Percentiles rank a stretch among this genome's conserved stretches.
These are phyloP conservation scores for Neurospora tetrasperma DNA, from an alignment of 495 filamentous ascomycete species.

Conservation along the genomic window DNA sequence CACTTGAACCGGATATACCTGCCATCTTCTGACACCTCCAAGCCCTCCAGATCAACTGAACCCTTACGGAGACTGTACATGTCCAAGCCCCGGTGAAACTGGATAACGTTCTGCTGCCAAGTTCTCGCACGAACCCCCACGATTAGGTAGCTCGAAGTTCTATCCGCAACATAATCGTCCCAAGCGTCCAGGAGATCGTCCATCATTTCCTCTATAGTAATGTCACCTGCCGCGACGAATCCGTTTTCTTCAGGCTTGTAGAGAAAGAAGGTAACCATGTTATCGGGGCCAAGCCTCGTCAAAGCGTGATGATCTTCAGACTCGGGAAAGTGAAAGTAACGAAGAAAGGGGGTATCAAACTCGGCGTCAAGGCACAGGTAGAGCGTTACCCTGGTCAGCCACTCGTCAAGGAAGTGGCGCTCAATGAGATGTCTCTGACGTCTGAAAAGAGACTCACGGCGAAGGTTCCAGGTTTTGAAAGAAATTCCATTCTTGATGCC, in stretches of 20 bases:
- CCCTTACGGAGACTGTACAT: background rate
- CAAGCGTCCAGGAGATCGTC: background rate
- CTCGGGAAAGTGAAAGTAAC: background rate
- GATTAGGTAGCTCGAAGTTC: background rate
- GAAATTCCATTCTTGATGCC: no score
- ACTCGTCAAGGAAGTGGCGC: background rate
- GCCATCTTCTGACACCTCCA: background rate
- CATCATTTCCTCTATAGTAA: background rate
- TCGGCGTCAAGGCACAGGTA: background rate
- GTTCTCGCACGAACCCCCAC: background rate
- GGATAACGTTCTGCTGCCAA: background rate
- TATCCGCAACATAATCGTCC: background rate
- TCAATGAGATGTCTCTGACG: background rate
- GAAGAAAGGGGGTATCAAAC: background rate
- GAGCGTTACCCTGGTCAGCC: background rate
- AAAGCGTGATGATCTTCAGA: background rate
- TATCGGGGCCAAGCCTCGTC: background rate
- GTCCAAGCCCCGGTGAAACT: background rate
- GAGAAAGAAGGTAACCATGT: background rate
- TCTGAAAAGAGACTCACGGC: background rate
- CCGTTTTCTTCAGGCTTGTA: background rate
- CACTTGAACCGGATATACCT: background rate
- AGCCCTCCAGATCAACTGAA: background rate
- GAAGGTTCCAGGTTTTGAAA: background rate
- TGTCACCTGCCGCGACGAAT: no score